These are phyloP conservation scores for Fonsecaea erecta DNA, from an alignment of 2,329 filamentous ascomycete species.

Conservation along the genomic window DNA sequence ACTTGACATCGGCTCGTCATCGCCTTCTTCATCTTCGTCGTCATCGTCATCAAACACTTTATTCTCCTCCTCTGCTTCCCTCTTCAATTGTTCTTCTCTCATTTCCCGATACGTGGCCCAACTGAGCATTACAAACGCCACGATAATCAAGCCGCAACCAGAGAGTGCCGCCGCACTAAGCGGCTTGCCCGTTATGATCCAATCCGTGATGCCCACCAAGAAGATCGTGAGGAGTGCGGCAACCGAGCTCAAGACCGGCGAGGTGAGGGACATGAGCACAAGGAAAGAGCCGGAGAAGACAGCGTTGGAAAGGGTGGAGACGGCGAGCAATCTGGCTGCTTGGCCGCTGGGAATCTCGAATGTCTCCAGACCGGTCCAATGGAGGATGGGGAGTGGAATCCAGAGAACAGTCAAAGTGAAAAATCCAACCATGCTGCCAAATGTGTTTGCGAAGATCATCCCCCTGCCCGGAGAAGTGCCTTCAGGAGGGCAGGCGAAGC, in stretches of 20 bases:
- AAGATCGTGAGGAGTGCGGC: constrained; percentile 95
- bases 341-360: constrained; percentile 81
- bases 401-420: constrained; percentile 89
- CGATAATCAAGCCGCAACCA: constrained; percentile 85
- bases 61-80: constrained; percentile 48
- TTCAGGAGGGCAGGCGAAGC: constrained; percentile 88
- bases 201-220: constrained; percentile 90
- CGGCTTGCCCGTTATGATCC: constrained; percentile 77
- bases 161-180: constrained; percentile 74
- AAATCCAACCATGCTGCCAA: constrained; percentile 81
- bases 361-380: constrained; percentile 75
- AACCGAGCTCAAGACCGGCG: constrained; percentile 88
- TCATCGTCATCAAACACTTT: constrained; percentile 50
- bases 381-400: constrained; percentile 86
- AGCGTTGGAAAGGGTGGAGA: constrained; percentile 86
- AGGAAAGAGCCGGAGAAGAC: constrained; percentile 91
- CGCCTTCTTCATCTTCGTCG: constrained; percentile 21
- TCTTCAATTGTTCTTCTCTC: constrained; percentile 76
- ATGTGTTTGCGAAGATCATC: constrained; percentile 93
- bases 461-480: constrained; percentile 82
- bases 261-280: constrained; percentile 89
- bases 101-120: constrained; percentile 95
- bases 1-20: constrained; percentile 14
- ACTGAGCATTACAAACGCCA: constrained; percentile 82
- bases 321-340: constrained; percentile 76